These are phyloP conservation scores for Penicillium sp. DNA, from an alignment of 2,329 filamentous ascomycete genomes.

Conservation along the genomic window DNA sequence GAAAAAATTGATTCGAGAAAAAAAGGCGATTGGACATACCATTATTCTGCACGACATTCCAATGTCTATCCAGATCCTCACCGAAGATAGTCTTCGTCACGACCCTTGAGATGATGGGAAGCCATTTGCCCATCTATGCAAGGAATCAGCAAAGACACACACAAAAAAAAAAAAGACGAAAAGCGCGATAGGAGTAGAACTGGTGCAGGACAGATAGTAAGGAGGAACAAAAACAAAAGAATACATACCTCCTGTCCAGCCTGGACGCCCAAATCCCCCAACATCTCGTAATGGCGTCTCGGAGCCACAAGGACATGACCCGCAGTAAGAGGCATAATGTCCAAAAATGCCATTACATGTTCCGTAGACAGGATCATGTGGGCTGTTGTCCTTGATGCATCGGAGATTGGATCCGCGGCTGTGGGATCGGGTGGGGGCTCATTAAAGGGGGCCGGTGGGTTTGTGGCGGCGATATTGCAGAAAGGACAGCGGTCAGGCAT, in stretches of 20 bases:
- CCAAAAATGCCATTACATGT: conserved; percentile 80
- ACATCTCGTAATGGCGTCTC: conserved; percentile 72
- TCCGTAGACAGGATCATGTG: conserved; percentile 74
- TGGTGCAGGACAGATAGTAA: neutral
- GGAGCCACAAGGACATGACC: conserved; percentile 84
- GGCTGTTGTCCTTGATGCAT: conserved; percentile 19
- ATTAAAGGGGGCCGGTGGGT: conserved; percentile 41
- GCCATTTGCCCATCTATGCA: conserved; percentile 46
- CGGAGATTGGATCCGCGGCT: conserved; percentile 6
- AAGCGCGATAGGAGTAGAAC: neutral
- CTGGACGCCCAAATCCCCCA: conserved; percentile 65
- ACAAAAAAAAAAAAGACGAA: neutral
- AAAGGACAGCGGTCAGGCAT: conserved; percentile 52
- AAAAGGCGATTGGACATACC: conserved; percentile 43
- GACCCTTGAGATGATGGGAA: conserved; percentile 61
- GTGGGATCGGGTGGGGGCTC: conserved; percentile 25
- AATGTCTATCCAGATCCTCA: conserved; percentile 58
- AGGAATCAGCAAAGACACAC: neutral
- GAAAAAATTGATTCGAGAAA: neutral
- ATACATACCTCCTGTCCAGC: conserved; percentile 67
- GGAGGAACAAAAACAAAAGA: neutral
- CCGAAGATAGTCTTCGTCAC: conserved; percentile 68
- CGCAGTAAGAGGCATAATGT: conserved; percentile 82
- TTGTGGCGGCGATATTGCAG: conserved; percentile 56
- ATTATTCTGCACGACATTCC: conserved; percentile 98